Base-by-base conservation (phyloP, 768 basidiomycete species). In the Cystofilobasidium bisporidii region DNA sequence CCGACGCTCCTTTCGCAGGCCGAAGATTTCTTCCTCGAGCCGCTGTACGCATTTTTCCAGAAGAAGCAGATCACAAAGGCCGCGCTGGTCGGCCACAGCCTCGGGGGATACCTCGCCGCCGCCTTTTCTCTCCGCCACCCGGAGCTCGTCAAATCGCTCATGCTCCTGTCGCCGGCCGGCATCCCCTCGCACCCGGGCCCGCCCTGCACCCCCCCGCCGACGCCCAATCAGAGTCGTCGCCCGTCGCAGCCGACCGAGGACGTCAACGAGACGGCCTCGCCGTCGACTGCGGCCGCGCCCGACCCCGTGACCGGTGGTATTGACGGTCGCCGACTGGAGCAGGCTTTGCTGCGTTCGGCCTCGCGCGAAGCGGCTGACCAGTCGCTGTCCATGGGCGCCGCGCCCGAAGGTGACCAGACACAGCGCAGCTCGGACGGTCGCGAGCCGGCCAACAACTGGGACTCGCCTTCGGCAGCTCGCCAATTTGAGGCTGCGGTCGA, bases 11-110 rank as follows among this genome's bases (percentile, higher is more conserved):
- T 33, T n/a, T 15, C 36, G 20, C 64, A 68, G 43, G 66, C 66
- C 41, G 66, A 68, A 22, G 48, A n/a, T n/a, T 68, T 68, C 61
- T 68, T 68, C 53, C 61, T 68, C 50, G 41, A 56, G 5, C 66
- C 66, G 14, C 59, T 68, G 2, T 26, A 38, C 10, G 48, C 61
- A 17, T 68, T 68, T 53, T 45, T 61, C 22, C 17, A 41, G 2
- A 8, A 24, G 24, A 68, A 68, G 40, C 33, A 41, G 10, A 61
- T 68, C 60, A 41, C 43, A 10, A 68, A 60, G 33, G 61, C 53
- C 14, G 11, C 43, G 3, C 40, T 68, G 15, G 41, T 68, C 22
- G 66, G 48, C 9, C 66, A 68, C 43, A 61, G 58, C 33, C 55
- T 67, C 24, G 59, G 59, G 3, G 66, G 66, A 22, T 68, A 68